Evolutionary conservation across 1,284 basidiomycete species (phyloP).

Genomic region (Pascua guehoae): DNA sequence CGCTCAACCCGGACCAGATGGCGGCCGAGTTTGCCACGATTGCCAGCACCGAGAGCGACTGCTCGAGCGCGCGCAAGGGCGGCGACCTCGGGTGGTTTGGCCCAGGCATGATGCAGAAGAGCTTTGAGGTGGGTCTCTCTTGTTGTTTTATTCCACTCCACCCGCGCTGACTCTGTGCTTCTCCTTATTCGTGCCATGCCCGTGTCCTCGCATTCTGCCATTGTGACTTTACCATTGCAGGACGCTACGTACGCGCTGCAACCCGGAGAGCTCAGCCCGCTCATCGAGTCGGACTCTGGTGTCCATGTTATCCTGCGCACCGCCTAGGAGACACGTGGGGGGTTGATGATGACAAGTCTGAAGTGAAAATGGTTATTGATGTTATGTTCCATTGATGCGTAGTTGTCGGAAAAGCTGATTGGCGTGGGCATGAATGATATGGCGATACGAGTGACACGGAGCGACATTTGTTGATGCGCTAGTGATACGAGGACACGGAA

Average conservation of each 20-base stretch:
- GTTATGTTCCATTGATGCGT: no score
- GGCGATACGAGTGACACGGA: no score
- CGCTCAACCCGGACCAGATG: constrained; percentile 51
- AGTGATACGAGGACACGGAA: no score
- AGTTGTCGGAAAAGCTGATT: neutral
- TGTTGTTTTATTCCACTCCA: neutral
- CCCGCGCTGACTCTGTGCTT: neutral
- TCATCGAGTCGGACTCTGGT: constrained; percentile 91
- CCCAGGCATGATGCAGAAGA: constrained; percentile 91
- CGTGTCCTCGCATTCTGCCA: neutral
- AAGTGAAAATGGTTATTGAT: no score
- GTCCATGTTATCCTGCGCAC: constrained; percentile 92
- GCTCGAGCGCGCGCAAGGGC: constrained; percentile 71
- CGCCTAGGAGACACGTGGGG: constrained; percentile 52
- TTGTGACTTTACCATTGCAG: constrained; percentile 11
- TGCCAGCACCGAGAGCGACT: constrained; percentile 74
- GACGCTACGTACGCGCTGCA: constrained; percentile 78
- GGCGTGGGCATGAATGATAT: no score
- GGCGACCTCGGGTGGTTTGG: constrained; percentile 87
- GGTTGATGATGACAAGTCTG: no score
- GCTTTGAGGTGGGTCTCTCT: constrained; percentile 68
- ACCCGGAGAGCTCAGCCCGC: constrained; percentile 78
- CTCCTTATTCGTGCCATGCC: no score
- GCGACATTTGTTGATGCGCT: no score
- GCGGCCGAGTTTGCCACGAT: constrained; percentile 67